Evolutionary conservation across 257 asterid species (phyloP).

Genomic region (Craterostigma plantagineum): DNA sequence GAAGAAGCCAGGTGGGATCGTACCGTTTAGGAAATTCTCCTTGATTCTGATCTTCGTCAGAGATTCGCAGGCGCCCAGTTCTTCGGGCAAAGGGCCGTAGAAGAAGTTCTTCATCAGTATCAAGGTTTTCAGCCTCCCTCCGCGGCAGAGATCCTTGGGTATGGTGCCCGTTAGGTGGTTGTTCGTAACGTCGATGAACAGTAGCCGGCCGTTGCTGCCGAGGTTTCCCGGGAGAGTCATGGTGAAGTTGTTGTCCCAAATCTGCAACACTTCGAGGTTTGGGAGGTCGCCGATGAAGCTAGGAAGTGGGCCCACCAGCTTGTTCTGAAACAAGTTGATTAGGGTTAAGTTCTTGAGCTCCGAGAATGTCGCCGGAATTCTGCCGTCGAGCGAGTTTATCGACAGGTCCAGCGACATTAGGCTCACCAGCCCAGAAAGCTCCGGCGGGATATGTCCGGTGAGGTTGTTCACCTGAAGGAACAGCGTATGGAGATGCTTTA

Average conservation of each 20-base stretch:
- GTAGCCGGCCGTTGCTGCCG: slow-evolving; percentile 43
- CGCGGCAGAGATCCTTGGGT: slow-evolving; percentile 51
- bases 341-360: slow-evolving; percentile 42
- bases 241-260: slow-evolving; percentile 83
- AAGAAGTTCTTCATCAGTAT: slow-evolving; percentile 51
- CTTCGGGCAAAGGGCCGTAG: slow-evolving; percentile 47
- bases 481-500: slow-evolving; percentile 45
- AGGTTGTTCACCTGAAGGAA: slow-evolving; percentile 64
- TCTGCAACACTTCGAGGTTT: slow-evolving; percentile 47
- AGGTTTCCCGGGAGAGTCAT: slow-evolving; percentile 56
- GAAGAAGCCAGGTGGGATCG: slow-evolving; percentile 47
- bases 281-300: slow-evolving; percentile 61
- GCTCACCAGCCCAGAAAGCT: slow-evolving; percentile 43
- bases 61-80: slow-evolving; percentile 44
- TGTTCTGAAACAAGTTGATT: slow-evolving; percentile 42
- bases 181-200: slow-evolving; percentile 36
- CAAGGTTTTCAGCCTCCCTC: slow-evolving; percentile 29
- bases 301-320: slow-evolving; percentile 56
- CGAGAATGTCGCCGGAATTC: slow-evolving; percentile 43
- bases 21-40: slow-evolving; percentile 49
- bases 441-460: slow-evolving; percentile 57
- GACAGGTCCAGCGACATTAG: slow-evolving; percentile 69
- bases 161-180: slow-evolving; percentile 60
- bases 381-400: slow-evolving; percentile 41
- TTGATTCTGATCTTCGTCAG: slow-evolving; percentile 23